These are phyloP conservation scores for Fraxinus cuspidata DNA, from an alignment of 257 asterid genomes.

Conservation along the genomic window DNA sequence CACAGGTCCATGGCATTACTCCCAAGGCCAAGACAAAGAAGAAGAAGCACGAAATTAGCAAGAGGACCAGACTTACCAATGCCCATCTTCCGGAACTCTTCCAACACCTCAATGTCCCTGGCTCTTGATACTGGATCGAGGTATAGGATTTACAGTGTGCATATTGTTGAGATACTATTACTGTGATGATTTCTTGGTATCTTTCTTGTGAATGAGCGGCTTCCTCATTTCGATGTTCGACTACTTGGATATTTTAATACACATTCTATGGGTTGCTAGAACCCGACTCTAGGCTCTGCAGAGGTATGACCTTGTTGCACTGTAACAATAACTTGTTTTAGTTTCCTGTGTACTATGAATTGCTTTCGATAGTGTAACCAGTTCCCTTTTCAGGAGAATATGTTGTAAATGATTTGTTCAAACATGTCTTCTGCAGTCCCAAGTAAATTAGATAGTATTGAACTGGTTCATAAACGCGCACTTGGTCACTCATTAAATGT, in stretches of 20 bases:
- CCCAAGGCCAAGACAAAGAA: conserved; percentile 62
- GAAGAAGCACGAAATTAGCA: conserved; percentile 80
- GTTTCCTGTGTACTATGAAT: background rate
- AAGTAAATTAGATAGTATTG: background rate
- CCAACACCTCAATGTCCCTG: conserved; percentile 43
- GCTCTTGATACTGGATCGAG: conserved; percentile 25
- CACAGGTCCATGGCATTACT: conserved; percentile 47
- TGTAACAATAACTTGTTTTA: background rate
- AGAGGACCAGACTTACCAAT: conserved; percentile 90
- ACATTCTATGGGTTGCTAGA: background rate
- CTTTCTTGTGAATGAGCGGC: background rate
- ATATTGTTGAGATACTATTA: no score
- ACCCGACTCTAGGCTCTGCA: background rate
- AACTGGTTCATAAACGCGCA: background rate
- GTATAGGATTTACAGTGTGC: background rate
- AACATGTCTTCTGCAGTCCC: background rate
- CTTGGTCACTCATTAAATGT: background rate
- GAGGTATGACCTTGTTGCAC: background rate
- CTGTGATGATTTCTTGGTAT: background rate
- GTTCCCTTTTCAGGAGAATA: background rate
- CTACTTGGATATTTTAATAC: background rate
- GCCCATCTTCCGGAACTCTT: conserved; percentile 89
- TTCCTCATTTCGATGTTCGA: background rate
- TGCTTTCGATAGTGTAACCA: background rate
- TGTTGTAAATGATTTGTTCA: background rate